A percentile compares a stretch with the other conserved stretches of the same genome.
phyloP scores from a whole-genome alignment of 2,329 filamentous ascomycete genomes.

The Dactylonectria macrodidyma region DNA sequence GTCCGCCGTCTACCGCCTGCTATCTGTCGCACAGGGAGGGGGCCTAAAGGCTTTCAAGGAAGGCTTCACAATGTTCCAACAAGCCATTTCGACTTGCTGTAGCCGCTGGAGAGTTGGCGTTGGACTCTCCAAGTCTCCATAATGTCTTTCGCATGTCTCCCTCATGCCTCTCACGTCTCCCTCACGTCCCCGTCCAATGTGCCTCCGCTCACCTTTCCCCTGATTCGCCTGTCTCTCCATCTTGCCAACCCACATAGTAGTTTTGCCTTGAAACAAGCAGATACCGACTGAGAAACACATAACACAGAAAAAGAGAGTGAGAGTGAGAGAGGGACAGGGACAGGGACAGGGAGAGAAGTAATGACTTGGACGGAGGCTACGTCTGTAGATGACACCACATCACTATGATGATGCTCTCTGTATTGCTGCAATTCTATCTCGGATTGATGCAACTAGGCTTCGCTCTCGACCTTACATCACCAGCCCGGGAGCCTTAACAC shows the following conservation, averaged over 20 bases:
- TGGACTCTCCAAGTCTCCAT: slow-evolving; percentile 11
- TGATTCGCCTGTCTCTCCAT: background rate
- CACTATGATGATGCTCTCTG: background rate
- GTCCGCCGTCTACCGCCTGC: too few species aligned
- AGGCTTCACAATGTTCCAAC: background rate
- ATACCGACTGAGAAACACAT: background rate
- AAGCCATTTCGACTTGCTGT: background rate
- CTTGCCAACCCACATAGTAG: background rate
- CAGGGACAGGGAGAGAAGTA: too few species aligned
- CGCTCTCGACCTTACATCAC: background rate
- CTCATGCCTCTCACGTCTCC: background rate
- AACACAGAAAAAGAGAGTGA: background rate
- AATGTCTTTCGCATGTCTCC: background rate
- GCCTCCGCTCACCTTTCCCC: too few species aligned
- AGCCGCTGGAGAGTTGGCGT: background rate
- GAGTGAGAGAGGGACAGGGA: too few species aligned
- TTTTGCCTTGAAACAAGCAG: slow-evolving; percentile 20
- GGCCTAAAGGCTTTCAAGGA: slow-evolving; percentile 8
- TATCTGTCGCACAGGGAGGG: slow-evolving; percentile 26
- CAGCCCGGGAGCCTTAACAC: slow-evolving; percentile 1
- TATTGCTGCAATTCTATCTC: slow-evolving; percentile 13
- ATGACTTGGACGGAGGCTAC: background rate
- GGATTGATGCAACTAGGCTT: slow-evolving; percentile 9
- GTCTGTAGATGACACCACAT: background rate
- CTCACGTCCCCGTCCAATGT: too few species aligned